Conservation (phyloP, 139 green algal genomes). For the Chlamydomonas sp. region DNA sequence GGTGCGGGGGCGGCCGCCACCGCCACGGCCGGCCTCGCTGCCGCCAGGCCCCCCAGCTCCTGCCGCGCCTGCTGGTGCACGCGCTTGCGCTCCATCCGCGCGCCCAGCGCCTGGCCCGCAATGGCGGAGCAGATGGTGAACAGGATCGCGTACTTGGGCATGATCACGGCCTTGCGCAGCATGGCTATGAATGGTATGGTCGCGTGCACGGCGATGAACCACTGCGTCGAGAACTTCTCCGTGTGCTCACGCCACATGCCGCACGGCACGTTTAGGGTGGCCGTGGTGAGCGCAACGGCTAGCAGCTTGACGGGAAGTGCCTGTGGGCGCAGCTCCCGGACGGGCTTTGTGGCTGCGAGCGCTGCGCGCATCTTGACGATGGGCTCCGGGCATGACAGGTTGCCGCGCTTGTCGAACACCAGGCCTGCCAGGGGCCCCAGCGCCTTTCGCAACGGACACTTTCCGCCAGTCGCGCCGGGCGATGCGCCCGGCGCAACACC, state of each 20-base stretch:
- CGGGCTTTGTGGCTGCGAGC: constrained; percentile 69
- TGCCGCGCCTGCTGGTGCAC: neutral
- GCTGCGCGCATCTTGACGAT: constrained; percentile 81
- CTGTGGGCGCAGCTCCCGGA: constrained; percentile 80
- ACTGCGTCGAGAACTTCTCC: constrained; percentile 86
- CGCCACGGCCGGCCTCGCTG: neutral
- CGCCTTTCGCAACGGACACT: constrained; percentile 55
- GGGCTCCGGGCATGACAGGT: constrained; percentile 75
- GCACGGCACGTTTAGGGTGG: constrained; percentile 82
- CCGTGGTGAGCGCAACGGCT: constrained; percentile 62
- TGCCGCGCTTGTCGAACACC: constrained; percentile 52
- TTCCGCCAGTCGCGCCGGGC: neutral
- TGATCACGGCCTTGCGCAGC: constrained; percentile 84
- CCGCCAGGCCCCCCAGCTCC: constrained; percentile 22
- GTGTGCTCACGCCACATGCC: constrained; percentile 84
- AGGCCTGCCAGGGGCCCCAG: constrained; percentile 65
- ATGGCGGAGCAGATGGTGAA: constrained; percentile 74
- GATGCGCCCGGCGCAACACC: neutral
- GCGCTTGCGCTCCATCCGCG: constrained; percentile 45
- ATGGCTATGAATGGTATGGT: constrained; percentile 90
- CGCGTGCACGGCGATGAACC: constrained; percentile 91
- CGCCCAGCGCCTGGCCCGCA: constrained; percentile 63
- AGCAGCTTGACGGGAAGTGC: constrained; percentile 61
- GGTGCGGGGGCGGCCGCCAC: neutral
- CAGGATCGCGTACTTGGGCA: constrained; percentile 75